Evolutionary conservation across 2,329 filamentous ascomycete genomes (phyloP).

Genomic region (Hysterium pulicare): DNA sequence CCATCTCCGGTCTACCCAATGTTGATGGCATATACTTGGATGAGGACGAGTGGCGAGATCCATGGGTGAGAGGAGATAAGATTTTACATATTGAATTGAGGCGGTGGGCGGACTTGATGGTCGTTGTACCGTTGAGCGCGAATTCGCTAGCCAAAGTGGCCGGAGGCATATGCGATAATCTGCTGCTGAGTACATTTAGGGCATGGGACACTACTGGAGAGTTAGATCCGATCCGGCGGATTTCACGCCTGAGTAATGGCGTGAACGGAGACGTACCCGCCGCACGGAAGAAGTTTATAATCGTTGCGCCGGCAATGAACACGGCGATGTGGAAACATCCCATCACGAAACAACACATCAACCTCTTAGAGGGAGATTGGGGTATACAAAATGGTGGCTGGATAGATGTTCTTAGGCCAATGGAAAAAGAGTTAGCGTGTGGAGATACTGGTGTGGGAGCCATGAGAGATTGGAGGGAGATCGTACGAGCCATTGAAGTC

Average conservation of each 20-base stretch:
- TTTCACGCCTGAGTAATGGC: slow-evolving; percentile 16
- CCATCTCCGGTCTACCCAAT: slow-evolving; percentile 59
- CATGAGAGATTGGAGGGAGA: slow-evolving; percentile 77
- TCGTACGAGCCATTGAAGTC: slow-evolving; percentile 63
- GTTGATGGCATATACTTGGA: slow-evolving; percentile 82
- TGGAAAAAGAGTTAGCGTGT: slow-evolving; percentile 77
- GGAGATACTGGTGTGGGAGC: slow-evolving; percentile 78
- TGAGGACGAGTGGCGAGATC: slow-evolving; percentile 76
- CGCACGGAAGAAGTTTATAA: not conserved
- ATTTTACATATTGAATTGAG: slow-evolving; percentile 91
- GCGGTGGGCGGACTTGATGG: slow-evolving; percentile 74
- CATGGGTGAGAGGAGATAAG: slow-evolving; percentile 73
- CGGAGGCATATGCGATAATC: slow-evolving; percentile 71
- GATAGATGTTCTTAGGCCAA: slow-evolving; percentile 70
- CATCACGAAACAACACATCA: slow-evolving; percentile 69
- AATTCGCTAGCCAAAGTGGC: slow-evolving; percentile 84
- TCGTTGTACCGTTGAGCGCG: slow-evolving; percentile 77
- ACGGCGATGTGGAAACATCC: slow-evolving; percentile 88
- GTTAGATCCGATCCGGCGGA: slow-evolving; percentile 27
- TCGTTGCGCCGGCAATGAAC: slow-evolving; percentile 77
- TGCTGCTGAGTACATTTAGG: slow-evolving; percentile 70
- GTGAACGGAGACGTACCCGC: not conserved
- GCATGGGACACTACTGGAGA: slow-evolving; percentile 72
- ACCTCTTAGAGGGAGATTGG: slow-evolving; percentile 72
- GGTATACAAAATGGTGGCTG: slow-evolving; percentile 46